Base-by-base conservation (phyloP, 345 rosid species). In the Salix exigua region DNA sequence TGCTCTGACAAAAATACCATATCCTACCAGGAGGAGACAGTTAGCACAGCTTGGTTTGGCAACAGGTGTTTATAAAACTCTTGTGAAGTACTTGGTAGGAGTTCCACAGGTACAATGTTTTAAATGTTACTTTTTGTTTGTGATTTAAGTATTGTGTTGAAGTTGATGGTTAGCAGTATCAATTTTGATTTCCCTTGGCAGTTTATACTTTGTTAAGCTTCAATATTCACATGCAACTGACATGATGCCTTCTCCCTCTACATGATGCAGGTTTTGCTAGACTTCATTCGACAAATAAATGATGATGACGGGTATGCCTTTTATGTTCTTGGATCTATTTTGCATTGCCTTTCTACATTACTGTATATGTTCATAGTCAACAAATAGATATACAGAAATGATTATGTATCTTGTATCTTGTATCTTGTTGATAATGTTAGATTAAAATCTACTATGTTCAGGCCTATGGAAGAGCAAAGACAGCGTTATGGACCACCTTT, bases 401-500 rank as follows among this genome's bases (percentile, higher is more conserved):
- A 71, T 53, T 14, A 40, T 68, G 44, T 25, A 63, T 10, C 9
- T 62, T 38, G 75, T 25, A 63, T 10, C 9, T 62, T 38, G 75
- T 70, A 18, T 60, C 16, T 25, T 30, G 30, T 53, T n/a, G 26
- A 37, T 70, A 23, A 61, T 48, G 60, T 67, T 68, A 67, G 68
- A 26, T 75, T 62, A 77, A 78, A 21, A 68, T 67, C 72, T 73
- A 85, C 58, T 53, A 63, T 79, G 51, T 78, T 66, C 78, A 95
- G 99, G 87, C 99, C 99, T 73, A 95, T 95, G 99, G 99, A 95
- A 90, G 99, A 90, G 89, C 99, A 95, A 71, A 86, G 99, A 23
- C 90, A 91, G 66, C 96, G 97, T 62, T 95, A 95, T 88, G 99
- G 99, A 79, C 94, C 97, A 16, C 88, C 97, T 79, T 82, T 95